These are phyloP conservation scores for Plasmodium sp. DNA, from an alignment of 169 alveolate genomes.

Conservation along the genomic window DNA sequence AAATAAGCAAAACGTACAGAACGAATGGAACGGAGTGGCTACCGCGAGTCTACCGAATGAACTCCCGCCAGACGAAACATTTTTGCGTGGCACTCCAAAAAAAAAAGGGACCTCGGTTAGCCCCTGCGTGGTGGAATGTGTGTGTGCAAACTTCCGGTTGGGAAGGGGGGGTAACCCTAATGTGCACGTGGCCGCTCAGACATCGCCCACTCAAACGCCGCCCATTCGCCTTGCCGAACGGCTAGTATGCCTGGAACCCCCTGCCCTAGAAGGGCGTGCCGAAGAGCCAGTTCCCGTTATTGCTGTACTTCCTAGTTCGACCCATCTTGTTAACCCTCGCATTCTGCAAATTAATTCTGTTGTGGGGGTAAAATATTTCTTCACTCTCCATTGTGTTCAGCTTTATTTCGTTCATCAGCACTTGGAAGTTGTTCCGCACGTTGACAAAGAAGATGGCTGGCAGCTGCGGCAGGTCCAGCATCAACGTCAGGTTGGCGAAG, in stretches of 20 bases:
- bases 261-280: constrained; percentile 35
- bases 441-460: constrained; percentile 87
- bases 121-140: neutral
- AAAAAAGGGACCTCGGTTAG: neutral
- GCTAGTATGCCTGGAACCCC: neutral
- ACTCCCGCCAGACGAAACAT: neutral
- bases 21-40: neutral
- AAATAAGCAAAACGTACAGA: neutral
- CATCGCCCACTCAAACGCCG: neutral
- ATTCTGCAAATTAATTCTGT: constrained; percentile 83
- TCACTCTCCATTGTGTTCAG: constrained; percentile 37
- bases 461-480: constrained; percentile 86
- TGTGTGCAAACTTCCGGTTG: neutral
- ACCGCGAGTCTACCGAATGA: neutral
- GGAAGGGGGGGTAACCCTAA: neutral
- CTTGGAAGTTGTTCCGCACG: constrained; percentile 79
- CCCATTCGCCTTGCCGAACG: neutral
- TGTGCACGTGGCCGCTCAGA: neutral
- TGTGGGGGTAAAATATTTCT: constrained; percentile 84
- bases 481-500: constrained; percentile 83
- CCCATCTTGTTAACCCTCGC: constrained; percentile 82
- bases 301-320: constrained; percentile 81
- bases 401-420: constrained; percentile 39
- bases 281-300: constrained; percentile 41
- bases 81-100: neutral